These are phyloP conservation scores for Xylariaceae sp. DNA, from an alignment of 2,329 filamentous ascomycete species.

Conservation along the genomic window DNA sequence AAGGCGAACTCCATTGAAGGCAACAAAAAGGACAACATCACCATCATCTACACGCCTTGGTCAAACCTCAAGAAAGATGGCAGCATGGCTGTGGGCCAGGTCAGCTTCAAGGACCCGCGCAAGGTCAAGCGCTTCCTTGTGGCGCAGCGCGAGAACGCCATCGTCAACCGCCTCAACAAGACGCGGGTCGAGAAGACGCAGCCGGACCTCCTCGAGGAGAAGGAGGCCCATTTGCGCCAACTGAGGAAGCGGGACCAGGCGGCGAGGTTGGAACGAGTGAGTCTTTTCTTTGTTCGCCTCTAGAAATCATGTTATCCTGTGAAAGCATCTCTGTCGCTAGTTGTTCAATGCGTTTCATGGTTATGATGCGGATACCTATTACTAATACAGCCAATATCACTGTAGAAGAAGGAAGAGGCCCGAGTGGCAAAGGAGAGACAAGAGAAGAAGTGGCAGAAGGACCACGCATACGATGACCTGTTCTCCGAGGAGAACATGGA, in stretches of 20 bases:
- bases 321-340: no score
- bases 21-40: conserved; percentile 98
- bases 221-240: conserved; percentile 75
- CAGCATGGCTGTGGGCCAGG: conserved; percentile 93
- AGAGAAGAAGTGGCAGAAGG: conserved; percentile 91
- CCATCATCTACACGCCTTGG: conserved; percentile 97
- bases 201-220: conserved; percentile 82
- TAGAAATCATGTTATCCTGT: no score
- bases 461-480: conserved; percentile 96
- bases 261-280: conserved; percentile 65
- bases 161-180: conserved; percentile 98
- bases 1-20: conserved; percentile 99
- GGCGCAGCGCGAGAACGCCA: conserved; percentile 79
- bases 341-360: no score
- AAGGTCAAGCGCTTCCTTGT: conserved; percentile 86
- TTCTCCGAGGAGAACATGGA: conserved; percentile 84
- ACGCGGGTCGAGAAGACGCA: conserved; percentile 90
- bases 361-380: background rate
- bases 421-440: conserved; percentile 77
- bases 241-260: conserved; percentile 75
- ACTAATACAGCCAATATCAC: conserved; percentile 1
- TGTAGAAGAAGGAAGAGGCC: conserved; percentile 77
- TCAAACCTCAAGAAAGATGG: conserved; percentile 94
- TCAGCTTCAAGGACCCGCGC: conserved; percentile 89
- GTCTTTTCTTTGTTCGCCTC: conserved; percentile 30